Evolutionary conservation across 768 basidiomycete genomes (phyloP), one percentile per base, ranked within the genome.

Genomic region (Termitomyces sp.): DNA sequence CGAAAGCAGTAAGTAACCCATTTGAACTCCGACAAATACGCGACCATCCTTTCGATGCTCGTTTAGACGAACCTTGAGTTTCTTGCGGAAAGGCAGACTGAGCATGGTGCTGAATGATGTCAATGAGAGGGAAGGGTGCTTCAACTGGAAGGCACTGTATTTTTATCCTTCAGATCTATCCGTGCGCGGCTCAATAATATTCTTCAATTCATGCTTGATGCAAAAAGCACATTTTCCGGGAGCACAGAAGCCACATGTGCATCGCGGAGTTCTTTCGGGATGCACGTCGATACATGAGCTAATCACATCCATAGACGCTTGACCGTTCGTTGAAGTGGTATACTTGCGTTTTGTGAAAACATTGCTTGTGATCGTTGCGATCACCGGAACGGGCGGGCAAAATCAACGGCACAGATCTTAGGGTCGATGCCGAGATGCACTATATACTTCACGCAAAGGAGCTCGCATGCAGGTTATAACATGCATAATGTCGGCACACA

Each of bases 1-100:
- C 63, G 48, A 58, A 63, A 49, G 52, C 58, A 57, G 58, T 50
- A 57, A 57, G 56, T 54, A 31, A 62, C 36, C 30, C 56, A 60
- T 63, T 63, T 57, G 57, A 63, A 63, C 62, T 63, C 62, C 62
- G 62, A 63, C 59, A 55, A 54, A 36, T 49, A 55, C 57, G 34
- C 46, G 44, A 54, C n/a, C 42, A 45, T 20, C 50, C 31, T 9
- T 9, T 53, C 15, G 33, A 53, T 37, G 53, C 34, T 56, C 39
- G 45, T 34, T 53, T 42, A 13, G 55, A 61, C 60, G 42, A 53
- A 61, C 59, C 59, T 55, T 45, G 16, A n/a, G 3, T 37, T 59
- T 48, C 42, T 31, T 47, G 31, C 52, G 39, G 36, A 59, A 59
- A 55, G 12, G 27, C 22, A 42, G 39, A 27, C 36, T 30, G 33